These are phyloP conservation scores for Cytospora paraplurivora DNA, from an alignment of 2,329 filamentous ascomycete genomes.

Conservation along the genomic window DNA sequence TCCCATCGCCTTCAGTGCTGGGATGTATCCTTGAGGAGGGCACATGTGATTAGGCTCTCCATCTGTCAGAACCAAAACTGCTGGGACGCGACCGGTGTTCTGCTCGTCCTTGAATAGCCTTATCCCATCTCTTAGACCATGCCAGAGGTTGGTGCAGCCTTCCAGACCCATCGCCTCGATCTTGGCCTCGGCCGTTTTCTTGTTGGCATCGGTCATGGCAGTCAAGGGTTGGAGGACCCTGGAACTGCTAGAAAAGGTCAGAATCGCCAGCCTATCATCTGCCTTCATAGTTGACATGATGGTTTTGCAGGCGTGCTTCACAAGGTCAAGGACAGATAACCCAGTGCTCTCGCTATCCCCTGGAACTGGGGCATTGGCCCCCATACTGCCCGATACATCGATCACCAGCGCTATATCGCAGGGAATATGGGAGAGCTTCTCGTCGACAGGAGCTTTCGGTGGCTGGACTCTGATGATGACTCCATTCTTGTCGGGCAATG, in stretches of 20 bases:
- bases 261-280: slow-evolving; percentile 59
- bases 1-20: slow-evolving; percentile 50
- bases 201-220: slow-evolving; percentile 50
- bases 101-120: slow-evolving; percentile 45
- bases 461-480: slow-evolving; percentile 51
- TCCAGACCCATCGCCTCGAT: slow-evolving; percentile 46
- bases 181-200: slow-evolving; percentile 43
- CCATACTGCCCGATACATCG: slow-evolving; percentile 63
- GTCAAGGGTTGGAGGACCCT: slow-evolving; percentile 49
- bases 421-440: slow-evolving; percentile 44
- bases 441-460: slow-evolving; percentile 40
- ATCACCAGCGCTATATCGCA: slow-evolving; percentile 65
- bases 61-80: slow-evolving; percentile 57
- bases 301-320: slow-evolving; percentile 61
- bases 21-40: slow-evolving; percentile 55
- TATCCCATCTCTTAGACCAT: slow-evolving; percentile 55
- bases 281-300: slow-evolving; percentile 57
- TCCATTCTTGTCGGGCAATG: slow-evolving; percentile 42
- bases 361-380: slow-evolving; percentile 46
- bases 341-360: slow-evolving; percentile 50
- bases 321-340: slow-evolving; percentile 58
- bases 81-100: slow-evolving; percentile 46
- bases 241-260: slow-evolving; percentile 52
- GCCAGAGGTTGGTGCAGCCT: slow-evolving; percentile 58
- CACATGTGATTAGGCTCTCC: slow-evolving; percentile 58